A percentile compares a stretch with the other conserved stretches of the same genome.
These are phyloP conservation scores for Zygosaccharomyces bailii DNA, from an alignment of 805 yeast species.

Conservation along the genomic window DNA sequence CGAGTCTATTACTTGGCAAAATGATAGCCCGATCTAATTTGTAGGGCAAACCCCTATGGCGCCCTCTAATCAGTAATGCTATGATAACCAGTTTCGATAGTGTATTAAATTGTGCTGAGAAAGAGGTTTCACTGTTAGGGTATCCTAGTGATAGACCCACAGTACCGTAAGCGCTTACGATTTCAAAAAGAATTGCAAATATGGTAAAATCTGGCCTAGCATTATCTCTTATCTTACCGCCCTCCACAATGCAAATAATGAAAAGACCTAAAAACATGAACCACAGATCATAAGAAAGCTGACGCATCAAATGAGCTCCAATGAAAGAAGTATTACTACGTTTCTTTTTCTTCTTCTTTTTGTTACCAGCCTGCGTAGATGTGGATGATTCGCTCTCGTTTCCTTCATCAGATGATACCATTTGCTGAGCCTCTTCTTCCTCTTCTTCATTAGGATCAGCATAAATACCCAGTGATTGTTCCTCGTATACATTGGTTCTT, in stretches of 20 bases:
- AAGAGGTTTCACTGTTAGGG: slow-evolving; percentile 61
- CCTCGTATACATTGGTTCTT: slow-evolving; percentile 96
- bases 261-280: slow-evolving; percentile 82
- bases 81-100: slow-evolving; percentile 80
- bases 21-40: slow-evolving; percentile 90
- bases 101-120: slow-evolving; percentile 65
- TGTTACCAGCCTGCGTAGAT: slow-evolving; percentile 9
- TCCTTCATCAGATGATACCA: slow-evolving; percentile 10
- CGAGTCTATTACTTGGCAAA: slow-evolving; percentile 67
- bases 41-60: slow-evolving; percentile 95
- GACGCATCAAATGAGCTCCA: slow-evolving; percentile 85
- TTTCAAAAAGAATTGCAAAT: slow-evolving; percentile 77
- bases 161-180: slow-evolving; percentile 93
- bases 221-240: slow-evolving; percentile 49
- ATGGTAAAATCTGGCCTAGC: slow-evolving; percentile 53
- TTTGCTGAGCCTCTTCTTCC: slow-evolving; percentile 17
- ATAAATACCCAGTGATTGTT: slow-evolving; percentile 93
- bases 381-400: slow-evolving; percentile 13
- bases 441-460: slow-evolving; percentile 31
- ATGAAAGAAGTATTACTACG: slow-evolving; percentile 56
- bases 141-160: slow-evolving; percentile 91
- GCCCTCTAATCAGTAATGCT: slow-evolving; percentile 89
- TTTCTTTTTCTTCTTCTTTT: slow-evolving; percentile 20
- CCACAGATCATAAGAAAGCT: slow-evolving; percentile 93
- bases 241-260: slow-evolving; percentile 83